A percentile compares a stretch with the other conserved stretches of the same genome.
These are phyloP conservation scores for Podospora pseudopauciseta DNA, from an alignment of 495 filamentous ascomycete genomes.

Conservation along the genomic window DNA sequence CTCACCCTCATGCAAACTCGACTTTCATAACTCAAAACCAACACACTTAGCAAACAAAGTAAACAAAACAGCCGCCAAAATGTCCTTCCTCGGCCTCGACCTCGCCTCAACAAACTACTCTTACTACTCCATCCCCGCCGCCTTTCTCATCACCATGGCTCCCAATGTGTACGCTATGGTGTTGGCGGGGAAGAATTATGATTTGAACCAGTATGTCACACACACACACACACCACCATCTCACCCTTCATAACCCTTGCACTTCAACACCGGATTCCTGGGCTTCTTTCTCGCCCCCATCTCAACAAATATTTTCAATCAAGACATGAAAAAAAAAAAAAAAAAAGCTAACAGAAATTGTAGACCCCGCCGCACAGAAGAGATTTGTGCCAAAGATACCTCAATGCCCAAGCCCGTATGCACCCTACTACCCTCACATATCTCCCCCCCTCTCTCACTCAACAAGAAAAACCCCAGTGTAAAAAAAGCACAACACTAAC, in stretches of 20 bases:
- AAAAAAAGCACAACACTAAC: too few relatives aligned
- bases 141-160: constrained; percentile 37
- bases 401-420: constrained; percentile 40
- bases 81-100: constrained; percentile 41
- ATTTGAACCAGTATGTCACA: constrained; percentile 29
- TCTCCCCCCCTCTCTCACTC: too few relatives aligned
- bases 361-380: constrained; percentile 28
- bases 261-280: too few relatives aligned
- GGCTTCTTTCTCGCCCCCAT: too few relatives aligned
- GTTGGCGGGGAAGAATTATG: constrained; percentile 41
- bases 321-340: too few relatives aligned
- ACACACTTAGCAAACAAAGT: neutral
- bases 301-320: too few relatives aligned
- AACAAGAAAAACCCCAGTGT: too few relatives aligned
- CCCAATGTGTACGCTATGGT: constrained; percentile 37
- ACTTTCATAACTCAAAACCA: neutral
- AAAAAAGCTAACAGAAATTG: too few relatives aligned
- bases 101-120: constrained; percentile 42
- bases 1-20: neutral
- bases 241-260: too few relatives aligned
- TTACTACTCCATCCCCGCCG: constrained; percentile 48
- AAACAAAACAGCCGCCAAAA: constrained; percentile 23
- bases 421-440: too few relatives aligned
- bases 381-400: constrained; percentile 35
- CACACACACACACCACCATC: neutral